These are phyloP conservation scores for Achaetomiella virescens DNA, from an alignment of 495 filamentous ascomycete genomes.

Conservation along the genomic window DNA sequence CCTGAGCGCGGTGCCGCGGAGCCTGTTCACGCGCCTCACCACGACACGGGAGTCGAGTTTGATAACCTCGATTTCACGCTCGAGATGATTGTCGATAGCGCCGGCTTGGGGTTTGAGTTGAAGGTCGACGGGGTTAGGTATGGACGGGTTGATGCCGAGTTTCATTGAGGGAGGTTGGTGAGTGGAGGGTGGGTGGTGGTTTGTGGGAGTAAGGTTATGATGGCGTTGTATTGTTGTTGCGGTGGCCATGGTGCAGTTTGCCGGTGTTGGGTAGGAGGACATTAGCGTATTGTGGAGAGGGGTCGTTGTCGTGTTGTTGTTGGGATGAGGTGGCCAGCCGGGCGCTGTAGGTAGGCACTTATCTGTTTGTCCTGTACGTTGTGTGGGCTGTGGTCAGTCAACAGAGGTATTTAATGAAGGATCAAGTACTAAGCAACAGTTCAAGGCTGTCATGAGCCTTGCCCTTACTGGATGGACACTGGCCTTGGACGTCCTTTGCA, in stretches of 20 bases:
- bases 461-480: no score
- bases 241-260: no score
- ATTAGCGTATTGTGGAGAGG: no score
- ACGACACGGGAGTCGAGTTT: constrained; percentile 68
- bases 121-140: constrained; percentile 68
- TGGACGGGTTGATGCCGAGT: constrained; percentile 64
- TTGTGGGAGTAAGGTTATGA: background rate
- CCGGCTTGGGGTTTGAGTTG: constrained; percentile 63
- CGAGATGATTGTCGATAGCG: constrained; percentile 69
- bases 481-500: no score
- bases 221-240: background rate
- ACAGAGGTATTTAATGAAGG: no score
- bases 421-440: no score
- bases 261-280: no score
- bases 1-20: constrained; percentile 59
- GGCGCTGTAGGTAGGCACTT: background rate
- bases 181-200: background rate
- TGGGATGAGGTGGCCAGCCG: background rate
- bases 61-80: constrained; percentile 70
- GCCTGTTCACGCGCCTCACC: constrained; percentile 57
- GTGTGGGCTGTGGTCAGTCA: no score
- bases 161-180: constrained; percentile 38
- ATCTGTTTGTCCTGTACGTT: background rate
- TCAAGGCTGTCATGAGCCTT: no score
- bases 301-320: background rate